Base-by-base conservation (phyloP, 257 asterid genomes). In the Misopates orontium region DNA sequence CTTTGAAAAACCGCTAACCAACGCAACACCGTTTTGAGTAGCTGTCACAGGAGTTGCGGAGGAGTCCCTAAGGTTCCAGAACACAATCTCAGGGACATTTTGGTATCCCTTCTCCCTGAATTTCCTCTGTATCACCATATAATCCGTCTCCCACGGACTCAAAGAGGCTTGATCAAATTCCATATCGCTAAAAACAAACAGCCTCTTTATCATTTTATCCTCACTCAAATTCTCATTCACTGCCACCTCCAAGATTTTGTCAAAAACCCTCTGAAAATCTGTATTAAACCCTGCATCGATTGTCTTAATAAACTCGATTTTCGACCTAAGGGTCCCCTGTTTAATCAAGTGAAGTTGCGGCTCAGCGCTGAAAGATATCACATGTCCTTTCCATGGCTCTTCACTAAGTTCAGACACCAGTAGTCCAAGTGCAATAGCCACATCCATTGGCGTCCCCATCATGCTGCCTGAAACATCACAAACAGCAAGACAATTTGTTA, bases 1-100 rank as follows among this genome's bases (percentile, higher is more conserved):
- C 83, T 77, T 79, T 1, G 93, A 83, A 53, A 80, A 83, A 9
- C 89, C 93, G 64, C 87, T 78, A n/a, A 83, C 87, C 14, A 79
- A 71, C 0, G 85, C 84, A 24, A 81, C 93, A 42, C 89, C 87
- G 58, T 59, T 77, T 78, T 81, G 75, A 4, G 62, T 70, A 0
- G 77, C 85, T 51, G 49, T 13, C 40, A 85, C 87, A 4, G 85
- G 89, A n/a, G 84, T 83, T 7, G 89, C 67, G 18, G 64, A 62
- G 0, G 93, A 85, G 57, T 69, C 52, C 22, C 84, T 67, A 4
- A 85, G 85, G 73, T 85, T 85, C 89, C 93, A 85, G 53, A 85
- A 85, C 75, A 83, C 89, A 17, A 83, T 77, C 71, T 83, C 85
- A 0, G 89, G 87, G 61, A 83, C 87, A 5, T 58, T 75, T 59